Base-by-base conservation (phyloP, 371 early-diverging fungal species). In the Rhizopus microsporus region DNA sequence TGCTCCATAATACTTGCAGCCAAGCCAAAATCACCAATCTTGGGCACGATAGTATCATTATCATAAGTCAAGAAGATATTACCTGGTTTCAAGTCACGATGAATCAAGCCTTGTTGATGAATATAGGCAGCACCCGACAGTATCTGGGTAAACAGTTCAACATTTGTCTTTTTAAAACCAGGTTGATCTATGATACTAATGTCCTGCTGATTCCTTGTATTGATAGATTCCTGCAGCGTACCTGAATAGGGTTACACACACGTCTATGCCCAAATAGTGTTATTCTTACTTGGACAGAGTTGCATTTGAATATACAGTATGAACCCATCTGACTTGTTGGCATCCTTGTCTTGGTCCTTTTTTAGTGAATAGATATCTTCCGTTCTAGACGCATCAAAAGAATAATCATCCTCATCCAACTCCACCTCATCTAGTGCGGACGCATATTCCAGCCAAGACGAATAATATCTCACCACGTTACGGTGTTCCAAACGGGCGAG, bases 381-480 rank as follows among this genome's bases (percentile, higher is more conserved):
- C n/a, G 17, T 29, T 4, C 8, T 7, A 29, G 54, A 30, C 4
- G 29, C 33, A 32, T 29, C 57, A 47, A 23, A 23, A 0, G 23
- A 23, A 23, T 23, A 40, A 29, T 52, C 59, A 31, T 59, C 33
- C 46, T 42, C 34, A 30, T 54, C 53, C 16, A 54, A 43, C 16
- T 61, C 59, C 23, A 62, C 67, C 31, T 54, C 39, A 7, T 56
- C 46, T 30, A 40, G 16, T 12, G 15, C 45, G 7, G 60, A 50
- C 1, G 57, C 80, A 61, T 85, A 82, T 72, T 97, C 97, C 7
- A 97, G 68, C 98, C 98, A 97, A 31, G 93, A 91, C n/a, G 88
- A 81, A 64, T 91, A 93, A 69, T 97, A 97, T 7, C 98, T 80
- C 35, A 96, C 90, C 32, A 97, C 92, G 60, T 96, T 95, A 30